These are phyloP conservation scores for Rhynchosporium graminicola DNA, from an alignment of 2,329 filamentous ascomycete species.

Conservation along the genomic window DNA sequence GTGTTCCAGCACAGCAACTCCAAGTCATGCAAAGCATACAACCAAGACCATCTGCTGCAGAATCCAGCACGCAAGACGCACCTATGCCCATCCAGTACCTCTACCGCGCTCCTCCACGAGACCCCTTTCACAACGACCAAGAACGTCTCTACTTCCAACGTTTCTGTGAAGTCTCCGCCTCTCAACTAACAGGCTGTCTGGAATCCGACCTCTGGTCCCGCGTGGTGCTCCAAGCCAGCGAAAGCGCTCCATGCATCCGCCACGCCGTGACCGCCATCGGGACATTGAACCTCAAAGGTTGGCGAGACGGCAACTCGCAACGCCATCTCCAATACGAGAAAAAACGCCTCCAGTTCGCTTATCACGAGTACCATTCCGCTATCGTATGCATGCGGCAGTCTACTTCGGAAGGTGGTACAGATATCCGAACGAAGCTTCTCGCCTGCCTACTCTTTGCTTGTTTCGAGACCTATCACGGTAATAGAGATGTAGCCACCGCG, in stretches of 20 bases:
- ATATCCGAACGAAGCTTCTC: slow-evolving; percentile 16
- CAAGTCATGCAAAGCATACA: neutral
- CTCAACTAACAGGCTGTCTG: slow-evolving; percentile 20
- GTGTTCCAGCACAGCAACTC: neutral
- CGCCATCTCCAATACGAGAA: slow-evolving; percentile 1
- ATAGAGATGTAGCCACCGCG: neutral
- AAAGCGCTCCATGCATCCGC: slow-evolving; percentile 21
- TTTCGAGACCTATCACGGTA: slow-evolving; percentile 19
- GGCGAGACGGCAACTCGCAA: neutral
- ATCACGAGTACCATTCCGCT: slow-evolving; percentile 15
- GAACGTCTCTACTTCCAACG: slow-evolving; percentile 27
- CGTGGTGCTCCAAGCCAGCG: slow-evolving; percentile 24
- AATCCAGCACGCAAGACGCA: neutral
- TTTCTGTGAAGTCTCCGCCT: slow-evolving; percentile 23
- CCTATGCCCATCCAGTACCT: neutral
- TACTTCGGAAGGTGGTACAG: neutral
- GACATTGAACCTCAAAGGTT: slow-evolving; percentile 16
- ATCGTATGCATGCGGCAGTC: slow-evolving; percentile 3
- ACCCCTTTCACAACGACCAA: slow-evolving; percentile 18
- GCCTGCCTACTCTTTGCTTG: slow-evolving; percentile 22
- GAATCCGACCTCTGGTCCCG: slow-evolving; percentile 22
- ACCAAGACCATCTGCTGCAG: neutral
- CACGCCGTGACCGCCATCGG: slow-evolving; percentile 28
- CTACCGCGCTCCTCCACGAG: neutral
- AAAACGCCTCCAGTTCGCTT: slow-evolving; percentile 13